Evolutionary conservation across 1,284 basidiomycete genomes (phyloP), one percentile per base, ranked within the genome.

Genomic region (Pisolithus thermaeus): DNA sequence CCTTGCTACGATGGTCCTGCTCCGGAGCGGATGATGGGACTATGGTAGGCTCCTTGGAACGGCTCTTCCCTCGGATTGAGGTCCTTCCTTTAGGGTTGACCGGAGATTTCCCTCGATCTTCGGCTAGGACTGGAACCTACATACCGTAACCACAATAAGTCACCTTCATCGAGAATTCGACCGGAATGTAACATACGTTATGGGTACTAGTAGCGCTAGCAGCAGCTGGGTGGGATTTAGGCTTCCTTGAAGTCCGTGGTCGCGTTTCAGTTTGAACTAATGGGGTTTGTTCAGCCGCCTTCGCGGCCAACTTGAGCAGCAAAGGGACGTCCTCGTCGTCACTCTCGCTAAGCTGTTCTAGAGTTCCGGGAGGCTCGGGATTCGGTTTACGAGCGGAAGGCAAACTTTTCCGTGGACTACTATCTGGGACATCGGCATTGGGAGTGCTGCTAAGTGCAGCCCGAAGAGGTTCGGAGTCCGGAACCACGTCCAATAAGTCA

Each of bases 391-490:
- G 51, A 22, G 64, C 61, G 22, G 11, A 5, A 7, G 23, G 20
- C 11, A 18, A 39, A 18, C 58, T 53, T 47, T 57, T 64, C 9
- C 42, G 48, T 23, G 60, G 61, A 49, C 52, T 55, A 22, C 48
- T 50, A 11, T 23, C 47, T 38, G 49, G 28, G 25, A 36, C 36
- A 37, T 42, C 52, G 45, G 47, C 40, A n/a, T 37, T 50, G 25
- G 55, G 49, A 41, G 51, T 45, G 36, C 40, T 11, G 28, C 51
- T 45, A 5, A 41, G 37, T 20, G 47, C 65, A 40, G 56, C 61
- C 50, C 56, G 56, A 52, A 64, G 55, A 43, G 79, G 76, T 52
- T 82, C 80, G 7, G 79, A 83, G 59, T 83, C 82, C 4, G 81
- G 80, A 18, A 84, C 69, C 48, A 81, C 49, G 44, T 77, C 76